A percentile compares a stretch with the other conserved stretches of the same genome.
phyloP scores from a whole-genome alignment of 169 alveolate genomes.

The Cryptosporidium felis region DNA sequence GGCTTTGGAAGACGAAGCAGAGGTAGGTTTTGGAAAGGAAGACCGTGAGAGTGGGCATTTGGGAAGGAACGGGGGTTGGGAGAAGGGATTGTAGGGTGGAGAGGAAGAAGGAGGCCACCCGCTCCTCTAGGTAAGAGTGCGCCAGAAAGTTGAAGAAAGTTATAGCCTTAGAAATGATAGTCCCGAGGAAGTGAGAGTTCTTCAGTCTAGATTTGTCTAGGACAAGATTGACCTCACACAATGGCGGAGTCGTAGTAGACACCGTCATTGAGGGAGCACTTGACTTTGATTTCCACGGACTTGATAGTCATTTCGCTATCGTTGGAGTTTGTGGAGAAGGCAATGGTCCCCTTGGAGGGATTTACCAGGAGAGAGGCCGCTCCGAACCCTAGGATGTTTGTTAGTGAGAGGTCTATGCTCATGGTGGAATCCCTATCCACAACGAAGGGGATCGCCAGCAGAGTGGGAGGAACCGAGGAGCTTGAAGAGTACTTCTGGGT shows the following conservation, averaged over 20 bases:
- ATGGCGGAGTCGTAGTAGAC: constrained; percentile 54
- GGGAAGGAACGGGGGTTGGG: no score
- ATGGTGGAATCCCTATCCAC: constrained; percentile 36
- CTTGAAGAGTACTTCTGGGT: not conserved
- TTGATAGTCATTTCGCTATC: constrained; percentile 11
- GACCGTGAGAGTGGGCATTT: no score
- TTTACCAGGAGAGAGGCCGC: not conserved
- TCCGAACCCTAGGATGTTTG: constrained; percentile 7
- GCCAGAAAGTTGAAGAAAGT: no score
- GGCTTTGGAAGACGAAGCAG: no score
- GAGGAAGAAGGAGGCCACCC: no score
- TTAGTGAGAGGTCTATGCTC: not conserved
- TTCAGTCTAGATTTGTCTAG: no score
- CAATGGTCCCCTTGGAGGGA: not conserved
- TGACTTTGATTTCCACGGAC: constrained; percentile 26
- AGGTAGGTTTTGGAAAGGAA: no score
- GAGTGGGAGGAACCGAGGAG: constrained; percentile 29
- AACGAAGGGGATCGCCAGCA: constrained; percentile 35
- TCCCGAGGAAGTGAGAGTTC: no score
- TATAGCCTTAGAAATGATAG: no score
- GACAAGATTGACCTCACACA: no score
- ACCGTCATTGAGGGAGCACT: constrained; percentile 49
- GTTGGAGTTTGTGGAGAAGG: constrained; percentile 32
- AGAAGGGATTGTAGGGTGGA: no score
- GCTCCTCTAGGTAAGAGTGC: no score